phyloP scores from a whole-genome alignment of 2,329 filamentous ascomycete genomes.

The Neonectria faginata region DNA sequence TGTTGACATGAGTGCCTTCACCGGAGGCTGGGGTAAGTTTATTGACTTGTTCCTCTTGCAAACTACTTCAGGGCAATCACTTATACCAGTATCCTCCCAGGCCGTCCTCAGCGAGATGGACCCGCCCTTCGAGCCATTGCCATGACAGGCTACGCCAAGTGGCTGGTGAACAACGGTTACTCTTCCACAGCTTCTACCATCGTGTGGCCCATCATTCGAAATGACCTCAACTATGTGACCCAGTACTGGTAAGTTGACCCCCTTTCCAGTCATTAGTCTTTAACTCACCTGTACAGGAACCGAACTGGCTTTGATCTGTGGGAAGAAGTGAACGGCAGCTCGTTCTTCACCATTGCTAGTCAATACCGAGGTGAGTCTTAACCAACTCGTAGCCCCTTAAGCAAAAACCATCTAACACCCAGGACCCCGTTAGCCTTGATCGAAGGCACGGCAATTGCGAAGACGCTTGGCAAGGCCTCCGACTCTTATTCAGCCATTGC shows the following conservation, averaged over 20 bases:
- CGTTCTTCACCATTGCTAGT: conserved; percentile 81
- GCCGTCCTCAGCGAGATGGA: conserved; percentile 83
- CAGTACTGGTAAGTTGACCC: conserved; percentile 70
- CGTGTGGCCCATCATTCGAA: conserved; percentile 80
- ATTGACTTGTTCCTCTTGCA: neutral
- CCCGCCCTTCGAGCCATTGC: conserved; percentile 81
- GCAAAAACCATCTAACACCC: neutral
- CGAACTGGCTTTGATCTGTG: conserved; percentile 79
- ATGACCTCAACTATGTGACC: conserved; percentile 80
- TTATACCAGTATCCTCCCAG: conserved; percentile 43
- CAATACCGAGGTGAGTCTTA: conserved; percentile 70
- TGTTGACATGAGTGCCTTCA: conserved; percentile 72
- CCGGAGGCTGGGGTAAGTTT: conserved; percentile 70
- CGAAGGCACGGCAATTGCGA: conserved; percentile 75
- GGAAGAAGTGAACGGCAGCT: conserved; percentile 82
- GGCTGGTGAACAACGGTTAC: conserved; percentile 76
- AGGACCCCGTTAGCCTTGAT: conserved; percentile 59
- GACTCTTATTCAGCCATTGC: conserved; percentile 72
- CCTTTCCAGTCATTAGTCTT: too few relatives aligned
- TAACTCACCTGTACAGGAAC: conserved; percentile 54
- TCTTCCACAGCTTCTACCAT: conserved; percentile 65
- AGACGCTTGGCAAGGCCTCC: conserved; percentile 70
- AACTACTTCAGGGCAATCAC: neutral
- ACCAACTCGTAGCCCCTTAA: too few relatives aligned
- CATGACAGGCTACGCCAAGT: conserved; percentile 78